phyloP scores from a whole-genome alignment of 208 protist genomes.

The Crithidia acanthocephali region DNA sequence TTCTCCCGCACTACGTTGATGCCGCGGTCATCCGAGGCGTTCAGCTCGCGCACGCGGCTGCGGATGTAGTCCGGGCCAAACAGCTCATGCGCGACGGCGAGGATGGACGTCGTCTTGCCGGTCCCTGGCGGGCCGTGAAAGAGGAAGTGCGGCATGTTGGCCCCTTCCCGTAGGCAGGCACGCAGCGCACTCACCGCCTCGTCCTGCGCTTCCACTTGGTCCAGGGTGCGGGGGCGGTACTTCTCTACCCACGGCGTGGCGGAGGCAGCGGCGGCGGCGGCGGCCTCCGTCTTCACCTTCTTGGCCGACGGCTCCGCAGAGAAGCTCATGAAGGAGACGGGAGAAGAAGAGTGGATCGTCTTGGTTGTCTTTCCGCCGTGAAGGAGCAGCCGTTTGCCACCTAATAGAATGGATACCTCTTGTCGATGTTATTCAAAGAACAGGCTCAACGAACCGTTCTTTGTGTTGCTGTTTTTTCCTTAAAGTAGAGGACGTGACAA shows the following conservation, averaged over 20 bases:
- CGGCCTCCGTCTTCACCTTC: constrained; percentile 29
- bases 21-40: constrained; percentile 99
- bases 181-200: constrained; percentile 95
- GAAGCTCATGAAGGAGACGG: constrained; percentile 11
- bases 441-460: no score
- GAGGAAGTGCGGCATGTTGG: constrained; percentile 99
- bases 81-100: constrained; percentile 97
- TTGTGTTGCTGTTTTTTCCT: no score
- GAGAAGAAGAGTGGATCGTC: no score
- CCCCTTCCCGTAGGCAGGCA: constrained; percentile 77
- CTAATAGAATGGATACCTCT: no score
- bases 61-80: constrained; percentile 95
- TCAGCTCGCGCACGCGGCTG: constrained; percentile 98
- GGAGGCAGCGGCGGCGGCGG: constrained; percentile 7
- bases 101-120: constrained; percentile 99
- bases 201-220: constrained; percentile 96
- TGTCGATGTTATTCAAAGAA: no score
- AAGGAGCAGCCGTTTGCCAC: no score
- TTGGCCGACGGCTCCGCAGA: constrained; percentile 29
- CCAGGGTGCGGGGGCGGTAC: constrained; percentile 94
- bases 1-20: constrained; percentile 99
- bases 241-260: constrained; percentile 91
- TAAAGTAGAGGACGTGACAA: background rate
- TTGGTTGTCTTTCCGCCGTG: background rate
- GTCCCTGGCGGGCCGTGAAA: constrained; percentile 99